phyloP scores from a whole-genome alignment of 1,284 basidiomycete species.

The Lignosus rhinocerotis region DNA sequence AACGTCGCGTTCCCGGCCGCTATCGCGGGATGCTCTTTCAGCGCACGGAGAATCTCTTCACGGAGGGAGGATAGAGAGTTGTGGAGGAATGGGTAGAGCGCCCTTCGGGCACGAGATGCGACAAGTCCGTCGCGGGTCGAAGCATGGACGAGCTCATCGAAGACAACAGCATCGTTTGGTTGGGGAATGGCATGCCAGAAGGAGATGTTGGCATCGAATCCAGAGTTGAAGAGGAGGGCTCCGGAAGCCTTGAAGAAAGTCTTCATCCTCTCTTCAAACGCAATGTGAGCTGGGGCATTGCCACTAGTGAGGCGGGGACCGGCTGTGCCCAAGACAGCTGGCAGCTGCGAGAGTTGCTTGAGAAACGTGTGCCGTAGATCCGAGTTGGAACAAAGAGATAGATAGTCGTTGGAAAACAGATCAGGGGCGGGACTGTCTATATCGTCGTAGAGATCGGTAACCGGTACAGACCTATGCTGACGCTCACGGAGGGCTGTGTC shows the following conservation, averaged over 20 bases:
- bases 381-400: constrained; percentile 70
- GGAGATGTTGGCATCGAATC: constrained; percentile 61
- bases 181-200: constrained; percentile 82
- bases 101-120: constrained; percentile 49
- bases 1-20: constrained; percentile 43
- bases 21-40: constrained; percentile 31
- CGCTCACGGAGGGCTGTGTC: background rate
- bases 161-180: constrained; percentile 71
- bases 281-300: constrained; percentile 62
- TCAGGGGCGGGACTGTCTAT: constrained; percentile 39
- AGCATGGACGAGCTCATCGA: constrained; percentile 88
- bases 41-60: constrained; percentile 39
- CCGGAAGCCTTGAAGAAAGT: constrained; percentile 61
- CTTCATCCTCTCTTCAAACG: constrained; percentile 44
- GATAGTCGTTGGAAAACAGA: constrained; percentile 90
- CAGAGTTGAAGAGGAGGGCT: constrained; percentile 88
- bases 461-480: background rate
- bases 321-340: constrained; percentile 76
- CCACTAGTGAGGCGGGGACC: constrained; percentile 80
- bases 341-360: constrained; percentile 44
- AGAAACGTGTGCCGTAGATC: constrained; percentile 58
- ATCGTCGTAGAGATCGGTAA: background rate
- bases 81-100: constrained; percentile 58
- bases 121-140: constrained; percentile 87
- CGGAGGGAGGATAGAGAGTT: constrained; percentile 58